Evolutionary conservation across 805 yeast genomes (phyloP).

Genomic region (Myxozyma neglecta): DNA sequence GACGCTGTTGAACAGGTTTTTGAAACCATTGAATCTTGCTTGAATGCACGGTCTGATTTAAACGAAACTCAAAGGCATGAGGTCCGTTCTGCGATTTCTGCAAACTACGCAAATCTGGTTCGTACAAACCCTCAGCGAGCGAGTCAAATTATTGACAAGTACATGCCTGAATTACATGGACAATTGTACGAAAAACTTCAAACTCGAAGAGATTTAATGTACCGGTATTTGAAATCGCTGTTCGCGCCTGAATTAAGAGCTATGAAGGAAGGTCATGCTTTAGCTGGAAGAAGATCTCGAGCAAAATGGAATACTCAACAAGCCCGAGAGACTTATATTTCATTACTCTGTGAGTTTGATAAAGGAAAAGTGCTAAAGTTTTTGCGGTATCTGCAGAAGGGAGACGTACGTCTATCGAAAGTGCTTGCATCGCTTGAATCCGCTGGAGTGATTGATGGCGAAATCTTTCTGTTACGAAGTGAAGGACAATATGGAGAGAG

Average conservation of each 20-base stretch:
- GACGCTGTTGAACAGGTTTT: slow-evolving; percentile 27
- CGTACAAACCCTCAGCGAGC: slow-evolving; percentile 24
- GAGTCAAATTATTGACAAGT: slow-evolving; percentile 24
- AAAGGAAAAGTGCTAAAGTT: slow-evolving; percentile 22
- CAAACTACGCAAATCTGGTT: slow-evolving; percentile 26
- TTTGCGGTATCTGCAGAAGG: slow-evolving; percentile 27
- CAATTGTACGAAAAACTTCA: slow-evolving; percentile 21
- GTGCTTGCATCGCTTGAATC: slow-evolving; percentile 28
- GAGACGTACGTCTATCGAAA: slow-evolving; percentile 28
- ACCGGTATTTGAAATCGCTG: slow-evolving; percentile 24
- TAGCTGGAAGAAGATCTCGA: slow-evolving; percentile 3
- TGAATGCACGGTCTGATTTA: slow-evolving; percentile 17
- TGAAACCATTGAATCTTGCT: slow-evolving; percentile 28
- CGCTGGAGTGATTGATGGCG: slow-evolving; percentile 32
- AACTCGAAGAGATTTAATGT: slow-evolving; percentile 20
- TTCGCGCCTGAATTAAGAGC: slow-evolving; percentile 17
- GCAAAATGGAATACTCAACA: slow-evolving; percentile 32
- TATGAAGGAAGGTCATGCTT: slow-evolving; percentile 12
- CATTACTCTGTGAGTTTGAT: slow-evolving; percentile 30
- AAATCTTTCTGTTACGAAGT: slow-evolving; percentile 27
- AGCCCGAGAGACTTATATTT: slow-evolving; percentile 31
- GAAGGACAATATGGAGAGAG: slow-evolving; percentile 31
- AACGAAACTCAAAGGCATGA: slow-evolving; percentile 19
- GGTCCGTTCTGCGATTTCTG: slow-evolving; percentile 20
- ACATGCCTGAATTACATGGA: slow-evolving; percentile 27